Evolutionary conservation across 2,329 filamentous ascomycete species (phyloP), one percentile per base, ranked within the genome.

Genomic region (Aspergillus sp.): DNA sequence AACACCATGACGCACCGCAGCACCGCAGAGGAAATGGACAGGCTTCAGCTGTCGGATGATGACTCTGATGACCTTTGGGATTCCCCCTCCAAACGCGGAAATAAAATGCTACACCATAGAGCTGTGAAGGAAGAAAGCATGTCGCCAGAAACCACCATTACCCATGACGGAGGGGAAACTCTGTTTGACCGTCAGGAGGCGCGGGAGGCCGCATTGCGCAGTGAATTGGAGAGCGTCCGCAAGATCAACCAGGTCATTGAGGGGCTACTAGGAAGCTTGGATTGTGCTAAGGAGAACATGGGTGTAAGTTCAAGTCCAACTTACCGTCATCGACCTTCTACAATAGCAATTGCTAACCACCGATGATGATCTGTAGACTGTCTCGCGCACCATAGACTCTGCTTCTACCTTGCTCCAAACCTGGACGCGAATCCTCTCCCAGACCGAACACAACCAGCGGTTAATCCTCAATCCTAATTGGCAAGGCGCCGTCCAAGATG

Each of bases 371-470:
- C 2, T n/a, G 8, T 61, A 91, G 90, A 96, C 90, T 23, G 93
- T 98, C 38, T 90, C 90, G 57, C 85, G 85, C 63, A 97, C 95
- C 3, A 92, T 98, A 44, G 85, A 85, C 66, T 94, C 93, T 58
- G 92, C 95, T 3, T 96, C 93, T 13, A 90, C 90, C 1, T 85
- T 99, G 13, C 87, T 99, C 32, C 92, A 96, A 70, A 96, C 93
- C 15, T 99, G 94, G 94, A 96, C 92, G 8, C 88, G 92, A 55
- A 97, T 99, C 66, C 85, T 99, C 11, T 95, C 92, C 6, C 95
- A 99, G 77, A 97, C 95, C 4, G 95, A 99, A 77, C 95, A 99
- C 78, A 98, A 96, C 73, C 93, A 98, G 75, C 88, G 95, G 23
- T 82, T 99, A 54, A 89, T 99, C 48, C 83, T 98, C 49, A 90